A percentile compares a stretch with the other conserved stretches of the same genome.
These are phyloP conservation scores for Aspergillus hortae DNA, from an alignment of 2,329 filamentous ascomycete genomes.

Conservation along the genomic window DNA sequence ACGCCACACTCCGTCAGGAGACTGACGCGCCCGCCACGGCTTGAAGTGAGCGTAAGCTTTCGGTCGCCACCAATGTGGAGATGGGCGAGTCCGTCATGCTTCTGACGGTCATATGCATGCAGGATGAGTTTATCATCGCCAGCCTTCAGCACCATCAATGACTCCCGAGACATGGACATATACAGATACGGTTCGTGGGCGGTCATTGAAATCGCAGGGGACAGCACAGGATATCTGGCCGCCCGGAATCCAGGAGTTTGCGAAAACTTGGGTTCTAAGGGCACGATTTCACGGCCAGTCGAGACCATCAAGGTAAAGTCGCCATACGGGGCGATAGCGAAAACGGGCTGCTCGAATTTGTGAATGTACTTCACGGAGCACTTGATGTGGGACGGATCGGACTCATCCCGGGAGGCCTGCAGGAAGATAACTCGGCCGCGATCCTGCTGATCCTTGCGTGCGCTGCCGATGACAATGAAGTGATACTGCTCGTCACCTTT, in stretches of 20 bases:
- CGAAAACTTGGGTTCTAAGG: conserved; percentile 42
- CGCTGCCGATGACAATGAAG: conserved; percentile 40
- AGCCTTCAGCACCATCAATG: conserved; percentile 48
- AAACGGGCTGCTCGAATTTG: conserved; percentile 42
- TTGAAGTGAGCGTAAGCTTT: conserved; percentile 49
- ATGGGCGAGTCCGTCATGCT: conserved; percentile 32
- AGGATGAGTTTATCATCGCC: conserved; percentile 30
- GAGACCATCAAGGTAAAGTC: conserved; percentile 44
- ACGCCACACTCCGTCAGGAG: conserved; percentile 27
- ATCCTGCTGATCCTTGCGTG: conserved; percentile 25
- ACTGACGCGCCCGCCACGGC: conserved; percentile 51
- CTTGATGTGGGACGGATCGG: conserved; percentile 25
- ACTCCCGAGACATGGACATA: conserved; percentile 54
- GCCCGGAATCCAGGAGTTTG: conserved; percentile 40
- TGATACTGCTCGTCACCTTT: conserved; percentile 36
- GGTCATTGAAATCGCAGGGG: conserved; percentile 50
- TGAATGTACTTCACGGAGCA: conserved; percentile 36
- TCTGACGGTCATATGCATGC: conserved; percentile 31
- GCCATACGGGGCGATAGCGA: conserved; percentile 53
- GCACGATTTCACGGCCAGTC: conserved; percentile 42
- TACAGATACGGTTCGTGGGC: conserved; percentile 47
- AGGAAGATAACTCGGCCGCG: conserved; percentile 39
- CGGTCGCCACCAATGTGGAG: conserved; percentile 36
- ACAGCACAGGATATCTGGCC: conserved; percentile 42
- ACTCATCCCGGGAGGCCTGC: conserved; percentile 26